Conservation (phyloP, 2,329 filamentous ascomycete genomes). For the Claviceps lovelessii region DNA sequence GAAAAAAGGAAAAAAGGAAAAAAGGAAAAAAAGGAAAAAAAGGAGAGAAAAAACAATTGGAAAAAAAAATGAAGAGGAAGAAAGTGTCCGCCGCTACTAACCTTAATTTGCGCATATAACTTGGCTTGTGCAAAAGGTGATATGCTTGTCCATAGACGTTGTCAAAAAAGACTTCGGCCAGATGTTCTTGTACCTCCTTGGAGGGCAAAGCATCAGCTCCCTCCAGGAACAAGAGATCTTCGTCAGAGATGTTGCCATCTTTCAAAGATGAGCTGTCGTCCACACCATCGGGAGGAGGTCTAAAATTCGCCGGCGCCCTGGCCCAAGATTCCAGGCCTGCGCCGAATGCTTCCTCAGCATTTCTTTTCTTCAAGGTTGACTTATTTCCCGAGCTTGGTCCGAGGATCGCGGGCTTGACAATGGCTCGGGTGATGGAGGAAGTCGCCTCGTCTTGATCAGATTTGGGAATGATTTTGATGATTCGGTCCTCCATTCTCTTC, state of each 20-base stretch:
- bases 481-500: constrained; percentile 94
- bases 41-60: no score
- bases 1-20: no score
- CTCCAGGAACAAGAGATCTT: constrained; percentile 64
- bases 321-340: constrained; percentile 72
- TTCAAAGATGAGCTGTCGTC: constrained; percentile 31
- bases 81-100: constrained; percentile 22
- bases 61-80: neutral
- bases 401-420: constrained; percentile 66
- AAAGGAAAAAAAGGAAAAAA: no score
- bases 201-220: constrained; percentile 70
- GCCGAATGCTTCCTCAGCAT: constrained; percentile 76
- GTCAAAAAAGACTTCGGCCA: constrained; percentile 91
- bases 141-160: constrained; percentile 93
- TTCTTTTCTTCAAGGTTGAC: constrained; percentile 59
- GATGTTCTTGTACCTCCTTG: constrained; percentile 79
- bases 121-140: constrained; percentile 87
- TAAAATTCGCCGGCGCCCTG: constrained; percentile 39
- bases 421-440: constrained; percentile 57
- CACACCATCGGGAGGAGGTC: constrained; percentile 27
- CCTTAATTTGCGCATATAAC: constrained; percentile 80
- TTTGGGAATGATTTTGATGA: constrained; percentile 89
- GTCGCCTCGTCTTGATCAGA: constrained; percentile 59
- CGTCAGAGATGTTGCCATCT: constrained; percentile 52
- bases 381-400: constrained; percentile 30